These are phyloP conservation scores for Angomonas deanei DNA, from an alignment of 208 protist species.

Conservation along the genomic window DNA sequence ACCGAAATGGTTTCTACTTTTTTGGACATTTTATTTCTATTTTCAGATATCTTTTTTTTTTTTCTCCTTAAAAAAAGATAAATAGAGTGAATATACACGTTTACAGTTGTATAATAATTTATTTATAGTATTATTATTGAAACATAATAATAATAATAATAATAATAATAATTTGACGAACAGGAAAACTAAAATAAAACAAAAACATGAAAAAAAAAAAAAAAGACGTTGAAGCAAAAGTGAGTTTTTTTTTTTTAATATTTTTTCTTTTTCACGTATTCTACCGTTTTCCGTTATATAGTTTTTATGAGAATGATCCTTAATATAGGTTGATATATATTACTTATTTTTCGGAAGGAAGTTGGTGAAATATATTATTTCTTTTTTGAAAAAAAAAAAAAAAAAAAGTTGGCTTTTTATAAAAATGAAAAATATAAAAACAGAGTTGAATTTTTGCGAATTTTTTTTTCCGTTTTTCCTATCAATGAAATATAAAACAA, in stretches of 20 bases:
- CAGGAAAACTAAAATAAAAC: not conserved
- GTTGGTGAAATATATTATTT: not conserved
- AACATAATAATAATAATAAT: not conserved
- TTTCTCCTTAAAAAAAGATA: not conserved
- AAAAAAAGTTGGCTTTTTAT: not conserved
- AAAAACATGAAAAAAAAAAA: conserved; percentile 5
- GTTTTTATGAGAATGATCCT: not conserved
- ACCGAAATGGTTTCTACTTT: not conserved
- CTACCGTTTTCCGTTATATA: not conserved
- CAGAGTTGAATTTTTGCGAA: not conserved
- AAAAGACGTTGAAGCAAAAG: conserved; percentile 1
- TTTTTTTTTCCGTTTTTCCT: not conserved
- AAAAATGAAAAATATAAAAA: not conserved
- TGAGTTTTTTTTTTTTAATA: not conserved
- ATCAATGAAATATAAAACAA: not conserved
- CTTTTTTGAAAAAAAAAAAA: not conserved
- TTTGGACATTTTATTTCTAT: not conserved
- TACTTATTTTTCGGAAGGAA: not conserved
- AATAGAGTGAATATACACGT: not conserved
- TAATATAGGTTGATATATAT: not conserved
- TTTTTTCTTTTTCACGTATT: not conserved
- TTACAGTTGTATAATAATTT: not conserved
- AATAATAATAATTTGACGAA: not conserved
- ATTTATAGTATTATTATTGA: too few relatives aligned
- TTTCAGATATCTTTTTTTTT: not conserved